Base-by-base conservation (phyloP, 345 rosid genomes). In the Limnanthes douglasii region DNA sequence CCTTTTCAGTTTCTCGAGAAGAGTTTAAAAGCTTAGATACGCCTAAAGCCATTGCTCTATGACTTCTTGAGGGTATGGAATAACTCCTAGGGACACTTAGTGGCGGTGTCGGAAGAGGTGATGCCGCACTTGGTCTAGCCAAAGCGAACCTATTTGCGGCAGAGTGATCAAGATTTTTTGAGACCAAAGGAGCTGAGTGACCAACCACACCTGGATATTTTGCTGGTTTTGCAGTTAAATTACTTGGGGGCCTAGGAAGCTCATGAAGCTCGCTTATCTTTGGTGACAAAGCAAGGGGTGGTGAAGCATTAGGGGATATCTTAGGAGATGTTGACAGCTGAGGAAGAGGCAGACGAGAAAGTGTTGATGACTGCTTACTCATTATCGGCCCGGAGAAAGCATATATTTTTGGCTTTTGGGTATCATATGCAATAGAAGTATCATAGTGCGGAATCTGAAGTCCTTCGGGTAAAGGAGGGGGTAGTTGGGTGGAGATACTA, bases 171-270 rank as follows among this genome's bases (percentile, higher is more conserved):
- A 62, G 76, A 57, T 59, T 75, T 74, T 90, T 59, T 31, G 44
- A 50, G 19, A 61, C 51, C 41, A 92, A 51, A 4, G 96, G 99
- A 16, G 96, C 99, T 7, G 96, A 92, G 50, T 85, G 90, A 53
- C 88, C 94, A 28, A 67, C 46, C 25, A 51, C 31, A 31, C 46
- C 60, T 12, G 65, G 31, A 14, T 83, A 56, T 54, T 78, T 85
- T 34, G 66, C 57, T 11, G 75, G 54, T 64, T 70, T 73, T 26
- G 60, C 50, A 49, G 53, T 39, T 22, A 56, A 25, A 47, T 43
- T 32, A 41, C 52, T 59, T 0, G 99, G 96, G 13, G 99, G 96
- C 66, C 93, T 64, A 3, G 99, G 99, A 61, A 92, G 99, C 65
- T 78, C 72, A 34, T 92, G 96, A 44, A 81, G 95, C 68, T 78